Evolutionary conservation across 768 basidiomycete species (phyloP).

Genomic region (Leucocoprinus sp.): DNA sequence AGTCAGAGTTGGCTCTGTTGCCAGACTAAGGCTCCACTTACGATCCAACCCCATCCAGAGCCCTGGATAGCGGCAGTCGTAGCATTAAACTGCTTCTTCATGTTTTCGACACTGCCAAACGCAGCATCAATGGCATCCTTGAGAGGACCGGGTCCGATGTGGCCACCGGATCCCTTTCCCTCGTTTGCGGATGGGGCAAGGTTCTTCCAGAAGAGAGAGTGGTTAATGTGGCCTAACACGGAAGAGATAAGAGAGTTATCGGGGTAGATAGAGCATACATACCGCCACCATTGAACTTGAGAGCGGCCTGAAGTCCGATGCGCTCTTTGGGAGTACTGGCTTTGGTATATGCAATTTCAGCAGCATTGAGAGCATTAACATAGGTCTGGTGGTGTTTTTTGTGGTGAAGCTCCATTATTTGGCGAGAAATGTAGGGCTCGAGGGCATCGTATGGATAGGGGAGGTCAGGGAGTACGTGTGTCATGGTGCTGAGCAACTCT

Average conservation of each 20-base stretch:
- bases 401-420: constrained; percentile 95
- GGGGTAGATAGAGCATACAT: neutral
- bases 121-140: constrained; percentile 69
- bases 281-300: constrained; percentile 99
- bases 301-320: constrained; percentile 81
- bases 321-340: constrained; percentile 58
- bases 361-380: constrained; percentile 90
- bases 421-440: constrained; percentile 83
- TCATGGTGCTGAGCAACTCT: constrained; percentile 17
- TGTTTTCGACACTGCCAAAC: constrained; percentile 81
- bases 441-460: constrained; percentile 76
- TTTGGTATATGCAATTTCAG: constrained; percentile 75
- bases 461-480: constrained; percentile 47
- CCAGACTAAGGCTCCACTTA: constrained; percentile 22
- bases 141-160: constrained; percentile 56
- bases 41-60: constrained; percentile 98
- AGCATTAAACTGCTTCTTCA: constrained; percentile 84
- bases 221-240: constrained; percentile 81
- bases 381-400: constrained; percentile 89
- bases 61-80: constrained; percentile 91
- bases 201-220: constrained; percentile 97
- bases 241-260: neutral
- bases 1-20: neutral
- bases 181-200: constrained; percentile 58
- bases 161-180: constrained; percentile 48